Conservation (phyloP, 495 filamentous ascomycete species). For the Penicillium pulvis region DNA sequence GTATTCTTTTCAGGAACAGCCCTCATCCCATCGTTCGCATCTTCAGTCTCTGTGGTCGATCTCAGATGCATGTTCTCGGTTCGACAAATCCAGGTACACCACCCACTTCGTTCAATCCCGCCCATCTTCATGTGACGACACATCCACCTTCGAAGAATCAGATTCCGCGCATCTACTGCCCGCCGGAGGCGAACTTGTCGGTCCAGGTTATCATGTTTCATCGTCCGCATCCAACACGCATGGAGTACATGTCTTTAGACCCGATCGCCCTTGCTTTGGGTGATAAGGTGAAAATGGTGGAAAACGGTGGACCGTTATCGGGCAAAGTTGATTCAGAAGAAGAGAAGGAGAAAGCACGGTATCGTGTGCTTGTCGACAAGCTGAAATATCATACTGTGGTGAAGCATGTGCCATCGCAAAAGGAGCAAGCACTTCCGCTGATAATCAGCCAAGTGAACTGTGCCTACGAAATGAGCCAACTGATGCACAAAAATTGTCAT, state of each 20-base stretch:
- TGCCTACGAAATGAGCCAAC: slow-evolving; percentile 79
- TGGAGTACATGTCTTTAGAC: slow-evolving; percentile 94
- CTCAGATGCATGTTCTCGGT: slow-evolving; percentile 83
- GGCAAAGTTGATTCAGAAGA: slow-evolving; percentile 47
- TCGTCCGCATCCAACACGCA: slow-evolving; percentile 77
- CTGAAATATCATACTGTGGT: slow-evolving; percentile 84
- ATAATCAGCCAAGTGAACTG: slow-evolving; percentile 97
- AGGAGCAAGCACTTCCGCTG: slow-evolving; percentile 75
- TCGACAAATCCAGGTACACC: slow-evolving; percentile 63
- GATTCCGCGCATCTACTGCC: slow-evolving; percentile 73
- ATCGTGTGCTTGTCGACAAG: slow-evolving; percentile 75
- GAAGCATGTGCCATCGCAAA: slow-evolving; percentile 71
- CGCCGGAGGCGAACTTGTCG: slow-evolving; percentile 57
- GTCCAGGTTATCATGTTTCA: slow-evolving; percentile 90
- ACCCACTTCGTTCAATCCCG: slow-evolving; percentile 59
- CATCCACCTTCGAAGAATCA: slow-evolving; percentile 45
- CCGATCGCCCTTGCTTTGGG: slow-evolving; percentile 87
- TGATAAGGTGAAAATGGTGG: slow-evolving; percentile 59
- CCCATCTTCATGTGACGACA: slow-evolving; percentile 70
- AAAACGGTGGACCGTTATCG: slow-evolving; percentile 27
- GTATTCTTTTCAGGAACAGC: slow-evolving; percentile 79
- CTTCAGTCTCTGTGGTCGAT: slow-evolving; percentile 79
- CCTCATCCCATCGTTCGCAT: slow-evolving; percentile 80
- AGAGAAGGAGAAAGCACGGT: slow-evolving; percentile 65
- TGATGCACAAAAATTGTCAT: slow-evolving; percentile 85